Evolutionary conservation across 768 basidiomycete species (phyloP), one percentile per base, ranked within the genome.

Genomic region (Boletus tomentosulus): DNA sequence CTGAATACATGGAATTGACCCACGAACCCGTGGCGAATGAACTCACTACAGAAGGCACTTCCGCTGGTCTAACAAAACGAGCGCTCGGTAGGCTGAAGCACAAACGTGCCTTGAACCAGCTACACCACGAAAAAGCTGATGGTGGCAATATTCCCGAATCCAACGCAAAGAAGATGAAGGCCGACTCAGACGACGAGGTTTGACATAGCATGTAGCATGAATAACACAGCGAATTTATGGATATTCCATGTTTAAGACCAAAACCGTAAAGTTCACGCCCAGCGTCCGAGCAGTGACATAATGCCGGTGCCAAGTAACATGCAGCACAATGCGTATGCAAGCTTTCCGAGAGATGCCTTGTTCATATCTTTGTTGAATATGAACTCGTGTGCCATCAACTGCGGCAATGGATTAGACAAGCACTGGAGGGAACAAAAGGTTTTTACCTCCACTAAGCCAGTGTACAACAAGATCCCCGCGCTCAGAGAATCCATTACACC

Each of bases 311-410:
- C 95, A 9, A 85, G 55, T n/a, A 87, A 59, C 85, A 97, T 92
- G 60, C 83, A 86, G n/a, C 72, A 69, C 56, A 92, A 57, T 7
- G 90, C 85, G 58, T 89, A 96, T 0, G 76, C 70, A n/a, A 96
- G 71, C 62, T 83, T 83, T 27, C 69, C 62, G 50, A 81, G 82
- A 6, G 84, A 82, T 4, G 80, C 80, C n/a, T 81, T 76, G 68
- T 86, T 82, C 86, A 94, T 91, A 53, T 90, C 82, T 54, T 85
- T 82, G 74, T 84, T 93, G 73, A 96, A 93, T 38, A 98, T 65
- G 72, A 98, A 97, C 64, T 98, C 96, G 66, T 97, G 95, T 1
- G 92, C 96, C 43, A 98, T 78, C 0, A 97, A 79, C 86, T 88
- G 57, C 2, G 6, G n/a, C 31, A n/a, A 30, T 7, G 5, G 16